These are phyloP conservation scores for Vicia villosa DNA, from an alignment of 306 rosid genomes.

Conservation along the genomic window DNA sequence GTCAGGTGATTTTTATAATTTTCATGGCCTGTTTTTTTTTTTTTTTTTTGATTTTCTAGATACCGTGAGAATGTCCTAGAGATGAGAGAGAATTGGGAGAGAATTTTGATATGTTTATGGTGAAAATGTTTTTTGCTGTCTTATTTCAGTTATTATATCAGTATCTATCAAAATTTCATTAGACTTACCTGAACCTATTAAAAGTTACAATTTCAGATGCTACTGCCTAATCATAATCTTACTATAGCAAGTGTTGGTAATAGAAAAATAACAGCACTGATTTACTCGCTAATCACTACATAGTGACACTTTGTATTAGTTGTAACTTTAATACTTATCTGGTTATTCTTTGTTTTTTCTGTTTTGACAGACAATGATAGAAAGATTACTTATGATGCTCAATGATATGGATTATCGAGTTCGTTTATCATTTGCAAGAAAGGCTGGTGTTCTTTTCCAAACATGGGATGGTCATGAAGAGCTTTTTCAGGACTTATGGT, in stretches of 20 bases:
- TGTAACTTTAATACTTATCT: constrained; percentile 3
- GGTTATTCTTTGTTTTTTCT: constrained; percentile 26
- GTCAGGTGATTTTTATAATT: constrained; percentile 66
- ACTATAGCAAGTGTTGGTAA: neutral
- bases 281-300: neutral
- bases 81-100: too few relatives aligned
- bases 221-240: neutral
- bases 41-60: neutral
- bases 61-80: neutral
- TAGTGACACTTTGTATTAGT: constrained; percentile 9
- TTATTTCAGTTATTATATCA: neutral
- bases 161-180: neutral
- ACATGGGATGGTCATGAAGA: constrained; percentile 96
- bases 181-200: neutral
- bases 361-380: constrained; percentile 67
- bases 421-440: constrained; percentile 71
- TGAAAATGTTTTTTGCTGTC: neutral
- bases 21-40: neutral
- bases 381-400: constrained; percentile 67
- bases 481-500: constrained; percentile 91
- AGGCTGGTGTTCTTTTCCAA: constrained; percentile 81
- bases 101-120: neutral
- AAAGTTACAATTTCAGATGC: neutral
- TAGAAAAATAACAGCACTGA: neutral
- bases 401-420: constrained; percentile 86